Evolutionary conservation across 1,139 yeast species (phyloP), one percentile per base, ranked within the genome.

Genomic region (Blastobotrys buckinghamii): DNA sequence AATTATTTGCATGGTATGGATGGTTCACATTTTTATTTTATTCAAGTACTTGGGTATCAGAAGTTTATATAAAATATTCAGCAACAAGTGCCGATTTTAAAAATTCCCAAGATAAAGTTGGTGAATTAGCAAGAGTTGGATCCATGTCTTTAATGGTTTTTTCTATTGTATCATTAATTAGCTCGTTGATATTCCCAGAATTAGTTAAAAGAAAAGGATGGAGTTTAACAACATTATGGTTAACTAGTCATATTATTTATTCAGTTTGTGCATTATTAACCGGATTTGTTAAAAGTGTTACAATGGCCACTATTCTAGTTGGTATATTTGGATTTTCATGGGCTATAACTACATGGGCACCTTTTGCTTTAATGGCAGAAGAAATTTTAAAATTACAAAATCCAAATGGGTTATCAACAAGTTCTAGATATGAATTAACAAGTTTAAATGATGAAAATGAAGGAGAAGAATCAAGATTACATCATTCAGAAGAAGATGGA

Each of bases 291-390:
- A 32, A 48, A 1, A 56, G 62, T 2, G 62, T 63, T 15, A 26
- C 35, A 1, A 58, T 55, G 9, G 72, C 71, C 0, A 62, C 70
- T 3, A 42, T 53, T 5, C 51, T 68, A 1, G 69, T 69, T 5
- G 69, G 61, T 1, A 39, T 63, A 9, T 63, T 68, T 44, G 74
- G 74, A 12, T 58, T 69, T 45, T 56, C 72, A 1, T 70, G 74
- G 74, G 72, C 74, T 0, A 54, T 68, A 27, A 64, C 70, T 1
- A 59, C 69, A 2, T 70, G 74, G 74, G 72, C 70, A 0, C 74
- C 74, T 13, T 70, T 64, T 53, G 63, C 73, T 1, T 53, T 70
- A 15, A 59, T 70, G n/a, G 71, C 71, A 1, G 69, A 67, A 49
- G 70, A 69, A 36, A 67, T 70, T 32, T 63, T 65, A 34, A 42